phyloP scores from a whole-genome alignment of 169 alveolate genomes.

The Eimeria sp. region DNA sequence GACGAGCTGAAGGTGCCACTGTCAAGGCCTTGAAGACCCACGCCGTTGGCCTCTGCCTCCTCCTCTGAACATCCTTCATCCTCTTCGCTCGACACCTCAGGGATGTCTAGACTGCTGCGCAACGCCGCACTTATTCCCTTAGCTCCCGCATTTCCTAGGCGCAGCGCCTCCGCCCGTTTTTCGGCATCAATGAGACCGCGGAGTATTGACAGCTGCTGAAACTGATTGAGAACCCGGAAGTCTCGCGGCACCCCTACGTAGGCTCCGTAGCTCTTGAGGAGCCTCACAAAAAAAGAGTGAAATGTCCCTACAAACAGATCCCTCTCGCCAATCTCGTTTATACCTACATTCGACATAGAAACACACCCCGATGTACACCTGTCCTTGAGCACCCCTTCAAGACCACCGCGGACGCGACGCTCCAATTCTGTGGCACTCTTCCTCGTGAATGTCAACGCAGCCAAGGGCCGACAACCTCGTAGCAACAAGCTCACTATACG shows the following conservation, averaged over 20 bases:
- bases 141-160: background rate
- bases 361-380: background rate
- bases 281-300: constrained; percentile 82
- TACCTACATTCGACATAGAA: background rate
- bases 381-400: constrained; percentile 44
- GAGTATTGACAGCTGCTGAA: constrained; percentile 31
- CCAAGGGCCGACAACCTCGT: constrained; percentile 82
- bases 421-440: constrained; percentile 87
- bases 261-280: constrained; percentile 69
- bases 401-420: constrained; percentile 79
- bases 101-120: constrained; percentile 23
- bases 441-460: constrained; percentile 87
- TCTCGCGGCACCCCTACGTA: constrained; percentile 72
- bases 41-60: constrained; percentile 12
- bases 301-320: constrained; percentile 84
- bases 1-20: background rate
- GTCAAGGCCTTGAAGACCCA: background rate
- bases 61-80: constrained; percentile 20
- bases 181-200: background rate
- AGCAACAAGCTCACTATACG: constrained; percentile 88
- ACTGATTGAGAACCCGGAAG: constrained; percentile 27
- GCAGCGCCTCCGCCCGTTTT: constrained; percentile 33
- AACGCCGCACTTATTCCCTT: constrained; percentile 31
- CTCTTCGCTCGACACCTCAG: constrained; percentile 56
- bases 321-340: background rate